Evolutionary conservation across 108 stramenopile genomes (phyloP).

Genomic region (Cylindrotheca fusiformis): DNA sequence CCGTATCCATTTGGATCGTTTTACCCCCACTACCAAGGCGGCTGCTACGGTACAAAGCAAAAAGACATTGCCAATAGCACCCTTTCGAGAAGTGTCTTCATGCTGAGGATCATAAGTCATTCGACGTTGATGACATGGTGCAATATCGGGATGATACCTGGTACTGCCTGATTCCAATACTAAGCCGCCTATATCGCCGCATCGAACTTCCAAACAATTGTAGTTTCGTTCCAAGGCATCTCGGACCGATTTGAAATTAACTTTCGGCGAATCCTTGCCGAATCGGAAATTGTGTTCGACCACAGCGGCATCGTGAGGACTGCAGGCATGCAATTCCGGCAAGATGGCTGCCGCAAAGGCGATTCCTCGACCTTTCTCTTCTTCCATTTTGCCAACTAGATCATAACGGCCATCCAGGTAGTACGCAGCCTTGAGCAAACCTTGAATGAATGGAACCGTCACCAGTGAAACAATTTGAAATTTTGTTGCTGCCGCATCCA

Average conservation of each 20-base stretch:
- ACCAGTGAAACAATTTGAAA: conserved; percentile 38
- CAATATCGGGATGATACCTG: too few species aligned
- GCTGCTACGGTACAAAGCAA: too few species aligned
- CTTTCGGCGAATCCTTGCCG: conserved; percentile 12
- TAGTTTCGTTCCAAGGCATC: conserved; percentile 54
- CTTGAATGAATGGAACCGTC: conserved; percentile 61
- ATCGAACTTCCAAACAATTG: conserved; percentile 37
- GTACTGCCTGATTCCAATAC: too few species aligned
- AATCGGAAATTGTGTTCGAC: conserved; percentile 41
- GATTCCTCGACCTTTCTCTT: conserved; percentile 38
- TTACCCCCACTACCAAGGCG: too few species aligned
- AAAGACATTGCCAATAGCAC: too few species aligned
- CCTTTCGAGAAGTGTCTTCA: too few species aligned
- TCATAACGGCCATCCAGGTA: too few species aligned
- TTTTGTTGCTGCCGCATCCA: conserved; percentile 27
- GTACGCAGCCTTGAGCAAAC: conserved; percentile 43
- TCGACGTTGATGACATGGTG: too few species aligned
- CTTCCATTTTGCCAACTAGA: too few species aligned
- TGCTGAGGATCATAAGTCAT: too few species aligned
- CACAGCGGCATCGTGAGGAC: conserved; percentile 28
- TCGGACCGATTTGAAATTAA: conserved; percentile 33
- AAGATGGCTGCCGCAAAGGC: conserved; percentile 50
- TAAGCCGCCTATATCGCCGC: conserved; percentile 56
- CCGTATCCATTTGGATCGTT: too few species aligned
- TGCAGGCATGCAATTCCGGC: conserved; percentile 43